These are phyloP conservation scores for Aspergillus aculeatinus DNA, from an alignment of 2,329 filamentous ascomycete genomes.

Conservation along the genomic window DNA sequence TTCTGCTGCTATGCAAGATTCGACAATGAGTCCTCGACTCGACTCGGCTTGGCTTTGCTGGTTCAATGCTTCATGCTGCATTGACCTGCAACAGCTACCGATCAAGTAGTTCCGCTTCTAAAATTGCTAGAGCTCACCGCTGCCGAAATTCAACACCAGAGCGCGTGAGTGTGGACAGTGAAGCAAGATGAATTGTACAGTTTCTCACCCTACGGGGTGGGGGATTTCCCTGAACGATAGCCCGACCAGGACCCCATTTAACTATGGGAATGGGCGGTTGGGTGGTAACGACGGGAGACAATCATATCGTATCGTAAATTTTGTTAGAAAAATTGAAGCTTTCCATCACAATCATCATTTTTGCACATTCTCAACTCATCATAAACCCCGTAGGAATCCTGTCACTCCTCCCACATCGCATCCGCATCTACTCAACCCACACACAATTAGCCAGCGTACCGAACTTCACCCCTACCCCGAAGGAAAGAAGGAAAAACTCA, in stretches of 20 bases:
- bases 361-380: no score
- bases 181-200: conserved; percentile 53
- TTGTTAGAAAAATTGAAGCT: not conserved
- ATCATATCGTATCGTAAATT: conserved; percentile 12
- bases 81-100: conserved; percentile 2
- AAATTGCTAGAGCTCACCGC: conserved; percentile 59
- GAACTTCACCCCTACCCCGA: no score
- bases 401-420: conserved; percentile 25
- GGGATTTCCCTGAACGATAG: conserved; percentile 38
- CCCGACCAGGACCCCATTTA: conserved; percentile 46
- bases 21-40: no score
- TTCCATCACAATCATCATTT: no score
- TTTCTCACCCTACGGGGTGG: conserved; percentile 22
- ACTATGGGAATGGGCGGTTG: conserved; percentile 47
- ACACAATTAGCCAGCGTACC: conserved; percentile 3
- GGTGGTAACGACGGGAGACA: conserved; percentile 48
- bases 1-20: no score
- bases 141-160: conserved; percentile 48
- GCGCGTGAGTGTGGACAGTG: conserved; percentile 58
- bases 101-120: conserved; percentile 38
- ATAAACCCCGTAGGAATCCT: no score
- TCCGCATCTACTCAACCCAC: conserved; percentile 33
- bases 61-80: not conserved
- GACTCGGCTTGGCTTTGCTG: no score
- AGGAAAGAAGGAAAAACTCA: conserved; percentile 24